Base-by-base conservation (phyloP, 345 rosid genomes). In the Euclidium syriacum region DNA sequence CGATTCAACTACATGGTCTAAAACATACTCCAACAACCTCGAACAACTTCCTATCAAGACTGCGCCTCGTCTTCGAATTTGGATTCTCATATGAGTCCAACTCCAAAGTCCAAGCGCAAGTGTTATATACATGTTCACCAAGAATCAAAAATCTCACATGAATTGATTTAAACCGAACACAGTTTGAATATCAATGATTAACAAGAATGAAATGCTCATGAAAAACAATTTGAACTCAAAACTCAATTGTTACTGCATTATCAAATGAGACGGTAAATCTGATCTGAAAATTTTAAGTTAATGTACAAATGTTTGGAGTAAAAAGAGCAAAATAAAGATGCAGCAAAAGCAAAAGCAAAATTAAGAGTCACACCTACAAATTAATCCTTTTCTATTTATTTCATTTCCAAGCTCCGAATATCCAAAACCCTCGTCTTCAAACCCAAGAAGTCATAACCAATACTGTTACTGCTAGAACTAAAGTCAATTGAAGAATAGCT, bases 391-490 rank as follows among this genome's bases (percentile, higher is more conserved):
- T 0, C 39, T 55, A 55, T 51, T 73, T 64, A 79, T 63, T 79
- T 79, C 88, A 85, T 85, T 72, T 85, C 84, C 74, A 83, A 70
- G 63, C 86, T 71, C 79, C 86, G 77, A 41, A 75, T 80, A 71
- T 85, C 95, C 81, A 83, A 77, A 52, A 79, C 73, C 18, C 71
- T 79, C 17, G 80, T 61, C 65, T 83, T 85, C 70, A 91, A 71
- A 12, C 95, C 98, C 73, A 91, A 75, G 81, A 91, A 88, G 35
- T 91, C 95, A 78, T 81, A 80, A 14, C 79, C 87, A 69, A 68
- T 2, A 7, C 58, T 62, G 17, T 30, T 38, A 2, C n/a, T 49
- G 47, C 29, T 74, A n/a, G n/a, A n/a, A 35, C 51, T 56, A 17
- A 56, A 16, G 12, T 65, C 71, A 7, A 52, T 7, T 26, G 35